Conservation (phyloP, 768 basidiomycete species). For the Boletales sp. region DNA sequence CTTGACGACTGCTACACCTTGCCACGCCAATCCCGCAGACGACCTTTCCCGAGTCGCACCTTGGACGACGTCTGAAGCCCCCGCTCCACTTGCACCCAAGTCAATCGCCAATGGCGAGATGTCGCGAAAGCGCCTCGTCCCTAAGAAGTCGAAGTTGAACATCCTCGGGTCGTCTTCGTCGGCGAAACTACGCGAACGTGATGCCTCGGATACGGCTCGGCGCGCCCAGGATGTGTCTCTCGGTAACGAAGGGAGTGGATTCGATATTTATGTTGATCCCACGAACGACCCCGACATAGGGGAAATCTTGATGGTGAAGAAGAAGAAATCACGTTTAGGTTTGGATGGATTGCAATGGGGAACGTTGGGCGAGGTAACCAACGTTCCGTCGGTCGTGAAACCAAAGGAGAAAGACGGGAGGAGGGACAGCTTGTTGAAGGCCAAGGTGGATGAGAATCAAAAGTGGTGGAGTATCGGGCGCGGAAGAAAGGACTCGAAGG, state of each 20-base stretch:
- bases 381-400: constrained; percentile 35
- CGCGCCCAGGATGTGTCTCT: constrained; percentile 36
- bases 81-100: constrained; percentile 30
- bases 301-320: constrained; percentile 72
- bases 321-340: constrained; percentile 63
- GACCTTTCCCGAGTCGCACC: constrained; percentile 26
- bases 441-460: constrained; percentile 47
- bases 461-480: constrained; percentile 85
- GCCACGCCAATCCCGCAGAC: constrained; percentile 37
- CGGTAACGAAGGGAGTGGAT: constrained; percentile 41
- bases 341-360: constrained; percentile 58
- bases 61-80: constrained; percentile 15
- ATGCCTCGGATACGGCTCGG: constrained; percentile 59
- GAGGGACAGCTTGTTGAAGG: constrained; percentile 30
- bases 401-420: constrained; percentile 37
- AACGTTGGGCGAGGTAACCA: constrained; percentile 59
- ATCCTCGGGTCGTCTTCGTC: constrained; percentile 34
- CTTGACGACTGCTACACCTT: constrained; percentile 66
- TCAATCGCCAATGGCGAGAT: constrained; percentile 8
- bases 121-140: constrained; percentile 53
- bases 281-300: constrained; percentile 60
- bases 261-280: constrained; percentile 72
- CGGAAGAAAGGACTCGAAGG: constrained; percentile 71
- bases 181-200: constrained; percentile 34
- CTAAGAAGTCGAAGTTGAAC: constrained; percentile 67